Base-by-base conservation (phyloP, 1,284 basidiomycete genomes). In the Moniliophthora roreri region DNA sequence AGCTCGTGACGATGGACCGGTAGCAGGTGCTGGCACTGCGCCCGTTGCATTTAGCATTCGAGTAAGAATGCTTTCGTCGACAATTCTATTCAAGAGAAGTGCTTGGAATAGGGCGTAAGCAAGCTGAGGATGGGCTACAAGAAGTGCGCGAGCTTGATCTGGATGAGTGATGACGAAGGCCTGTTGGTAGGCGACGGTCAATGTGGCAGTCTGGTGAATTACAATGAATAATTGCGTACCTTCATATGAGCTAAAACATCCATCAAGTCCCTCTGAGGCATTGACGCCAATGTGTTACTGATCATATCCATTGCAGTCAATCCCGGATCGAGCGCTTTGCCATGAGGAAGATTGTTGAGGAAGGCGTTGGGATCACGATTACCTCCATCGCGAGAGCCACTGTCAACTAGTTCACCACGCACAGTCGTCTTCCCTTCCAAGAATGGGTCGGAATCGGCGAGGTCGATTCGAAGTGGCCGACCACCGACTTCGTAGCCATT, bases 231-330 rank as follows among this genome's bases (percentile, higher is more conserved):
- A 52, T 68, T 32, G 28, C 79, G 63, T 66, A 95, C 95, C 86
- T 98, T 98, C 91, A 98, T 97, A 70, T 98, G 93, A 26, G 89
- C 89, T 62, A 99, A 77, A n/a, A 98, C 91, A 71, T 99, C 96
- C 69, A 96, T 86, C 58, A 98, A 78, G 67, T 98, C 91, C 46
- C 78, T 80, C 0, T 93, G 91, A 52, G 85, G 84, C 73, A 97
- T 90, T 10, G 78, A 85, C 24, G 91, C 95, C 36, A 99, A 79
- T 7, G 89, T 91, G 63, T 92, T 84, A 63, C 85, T 93, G 65
- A 99, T 98, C 44, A 81, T 80, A 69, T 98, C 96, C 50, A 93
- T 79, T 9, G 91, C 76, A 23, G 82, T 87, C 42, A 82, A 77
- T n/a, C 93, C 93, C 3, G 83, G 82, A 3, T 86, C 80, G 0